Evolutionary conservation across 2,329 filamentous ascomycete species (phyloP).

Genomic region (Pyricularia sp.): DNA sequence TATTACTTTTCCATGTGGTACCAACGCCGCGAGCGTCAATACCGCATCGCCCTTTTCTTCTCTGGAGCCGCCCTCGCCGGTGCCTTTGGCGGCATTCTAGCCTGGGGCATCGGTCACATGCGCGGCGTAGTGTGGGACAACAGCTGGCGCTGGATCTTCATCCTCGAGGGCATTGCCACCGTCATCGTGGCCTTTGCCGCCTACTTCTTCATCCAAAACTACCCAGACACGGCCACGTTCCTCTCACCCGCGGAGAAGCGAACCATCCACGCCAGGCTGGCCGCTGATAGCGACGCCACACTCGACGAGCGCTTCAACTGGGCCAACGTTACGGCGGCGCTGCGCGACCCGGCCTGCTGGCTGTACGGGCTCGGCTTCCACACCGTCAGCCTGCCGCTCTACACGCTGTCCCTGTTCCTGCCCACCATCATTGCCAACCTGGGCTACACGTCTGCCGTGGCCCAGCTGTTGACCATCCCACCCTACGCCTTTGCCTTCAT

Average conservation of each 20-base stretch:
- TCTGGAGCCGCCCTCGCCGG: constrained; percentile 44
- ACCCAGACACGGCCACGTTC: constrained; percentile 49
- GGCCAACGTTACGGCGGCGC: constrained; percentile 51
- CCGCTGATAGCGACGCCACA: constrained; percentile 60
- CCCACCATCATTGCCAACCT: constrained; percentile 45
- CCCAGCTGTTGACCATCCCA: constrained; percentile 52
- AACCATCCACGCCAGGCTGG: constrained; percentile 53
- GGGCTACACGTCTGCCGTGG: constrained; percentile 41
- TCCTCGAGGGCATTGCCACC: constrained; percentile 48
- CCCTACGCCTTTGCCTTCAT: constrained; percentile 55
- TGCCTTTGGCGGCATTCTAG: constrained; percentile 46
- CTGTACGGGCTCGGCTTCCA: constrained; percentile 65
- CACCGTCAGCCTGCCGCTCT: constrained; percentile 57
- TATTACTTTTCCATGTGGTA: constrained; percentile 48
- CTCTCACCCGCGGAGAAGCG: constrained; percentile 43
- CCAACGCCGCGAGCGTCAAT: constrained; percentile 42
- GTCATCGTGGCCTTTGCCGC: constrained; percentile 38
- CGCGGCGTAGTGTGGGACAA: constrained; percentile 38
- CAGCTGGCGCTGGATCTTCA: constrained; percentile 53
- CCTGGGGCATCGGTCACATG: constrained; percentile 48
- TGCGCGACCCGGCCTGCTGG: constrained; percentile 63
- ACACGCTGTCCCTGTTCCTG: constrained; percentile 46
- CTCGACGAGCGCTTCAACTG: constrained; percentile 61
- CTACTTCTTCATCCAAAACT: constrained; percentile 58
- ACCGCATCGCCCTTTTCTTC: constrained; percentile 47